Base-by-base conservation (phyloP, 345 rosid species). In the Populus simonii region DNA sequence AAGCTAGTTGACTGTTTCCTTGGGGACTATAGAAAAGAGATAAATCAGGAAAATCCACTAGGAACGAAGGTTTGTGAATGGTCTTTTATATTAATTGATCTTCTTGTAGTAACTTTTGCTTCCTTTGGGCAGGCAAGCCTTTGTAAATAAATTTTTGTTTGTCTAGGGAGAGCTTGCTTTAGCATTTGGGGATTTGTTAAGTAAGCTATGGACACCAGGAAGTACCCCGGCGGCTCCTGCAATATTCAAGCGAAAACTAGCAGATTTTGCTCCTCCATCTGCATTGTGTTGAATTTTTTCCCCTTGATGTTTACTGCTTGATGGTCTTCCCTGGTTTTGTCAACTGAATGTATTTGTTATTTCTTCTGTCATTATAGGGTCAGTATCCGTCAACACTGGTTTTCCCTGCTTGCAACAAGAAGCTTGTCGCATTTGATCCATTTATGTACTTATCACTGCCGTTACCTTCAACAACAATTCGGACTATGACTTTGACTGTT, bases 1-100 rank as follows among this genome's bases (percentile, higher is more conserved):
- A 91, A 88, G 90, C 94, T 96, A 36, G 90, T 96, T 78, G 93
- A 92, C 80, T 96, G 89, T 87, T 92, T 96, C 78, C 93, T 91
- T 47, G 94, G 92, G 84, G 97, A 92, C 72, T 92, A 92, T 82
- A 82, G 75, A 67, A 87, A 77, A 88, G 99, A 94, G 81, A 92
- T 93, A 85, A 96, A 94, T 83, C 90, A 81, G 36, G 91, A 85
- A 76, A 92, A 94, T 76, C 97, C 95, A 20, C 75, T 96, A 74
- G 99, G 99, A 89, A 89, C 81, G 94, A 91, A 90, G 62, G 95
- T 71, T 23, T n/a, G 47, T 31, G 23, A 72, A 31, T 1, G 12
- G 7, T 17, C 31, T 47, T 49, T 29, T 29, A 20, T 71, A 71
- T 38, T 23, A 7, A 17, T 17, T 16, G 6, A 6, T 35, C 17